These are phyloP conservation scores for Guyanaporus albipodus DNA, from an alignment of 768 basidiomycete genomes.

Conservation along the genomic window DNA sequence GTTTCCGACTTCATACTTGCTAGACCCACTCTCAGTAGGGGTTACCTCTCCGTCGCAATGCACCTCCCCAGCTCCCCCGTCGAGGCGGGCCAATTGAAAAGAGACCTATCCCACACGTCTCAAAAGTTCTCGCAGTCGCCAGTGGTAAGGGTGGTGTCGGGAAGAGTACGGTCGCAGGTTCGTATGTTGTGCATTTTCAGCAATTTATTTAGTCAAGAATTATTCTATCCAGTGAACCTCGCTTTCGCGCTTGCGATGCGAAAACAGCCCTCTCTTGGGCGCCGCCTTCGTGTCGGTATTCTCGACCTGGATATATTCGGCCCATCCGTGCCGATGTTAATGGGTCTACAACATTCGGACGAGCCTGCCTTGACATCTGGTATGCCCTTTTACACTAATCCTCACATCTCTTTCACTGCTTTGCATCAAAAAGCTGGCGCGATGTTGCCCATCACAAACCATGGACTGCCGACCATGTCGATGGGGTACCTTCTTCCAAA, in stretches of 20 bases:
- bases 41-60: slow-evolving; percentile 31
- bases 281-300: slow-evolving; percentile 69
- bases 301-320: slow-evolving; percentile 96
- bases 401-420: not conserved
- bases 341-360: slow-evolving; percentile 76
- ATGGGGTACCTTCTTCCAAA: slow-evolving; percentile 90
- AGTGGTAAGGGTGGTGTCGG: slow-evolving; percentile 97
- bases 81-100: slow-evolving; percentile 51
- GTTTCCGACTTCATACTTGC: not conserved
- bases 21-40: slow-evolving; percentile 28
- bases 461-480: slow-evolving; percentile 92
- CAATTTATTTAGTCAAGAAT: slow-evolving; percentile 7
- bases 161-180: slow-evolving; percentile 90
- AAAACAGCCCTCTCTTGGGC: slow-evolving; percentile 28
- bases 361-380: slow-evolving; percentile 76
- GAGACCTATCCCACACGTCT: slow-evolving; percentile 64
- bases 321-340: slow-evolving; percentile 87
- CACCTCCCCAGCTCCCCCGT: slow-evolving; percentile 59
- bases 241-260: slow-evolving; percentile 66
- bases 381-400: slow-evolving; percentile 31
- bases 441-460: slow-evolving; percentile 78
- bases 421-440: slow-evolving; percentile 52
- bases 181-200: slow-evolving; percentile 11
- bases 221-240: slow-evolving; percentile 58
- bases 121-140: slow-evolving; percentile 78